Evolutionary conservation across 2,329 filamentous ascomycete species (phyloP).

Genomic region (Rhinocladiella similis): DNA sequence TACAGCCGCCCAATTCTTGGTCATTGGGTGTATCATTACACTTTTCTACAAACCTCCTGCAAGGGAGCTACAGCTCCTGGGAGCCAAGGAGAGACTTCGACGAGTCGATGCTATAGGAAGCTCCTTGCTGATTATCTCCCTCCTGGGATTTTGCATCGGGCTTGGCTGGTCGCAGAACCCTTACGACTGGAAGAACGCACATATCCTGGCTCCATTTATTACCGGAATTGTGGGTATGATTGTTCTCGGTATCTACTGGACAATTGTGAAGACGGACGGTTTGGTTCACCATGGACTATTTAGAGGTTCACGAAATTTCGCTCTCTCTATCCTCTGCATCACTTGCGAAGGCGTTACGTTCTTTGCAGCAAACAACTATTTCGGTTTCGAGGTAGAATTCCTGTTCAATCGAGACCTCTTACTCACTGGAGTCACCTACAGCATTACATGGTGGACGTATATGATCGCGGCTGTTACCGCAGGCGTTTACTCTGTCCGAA

Average conservation of each 20-base stretch:
- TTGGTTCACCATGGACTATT: slow-evolving; percentile 49
- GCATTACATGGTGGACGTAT: background rate
- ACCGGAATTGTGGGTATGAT: slow-evolving; percentile 46
- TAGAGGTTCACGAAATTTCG: slow-evolving; percentile 30
- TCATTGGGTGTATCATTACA: too few species aligned
- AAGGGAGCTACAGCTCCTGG: too few species aligned
- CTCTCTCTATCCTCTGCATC: background rate
- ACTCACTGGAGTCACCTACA: background rate
- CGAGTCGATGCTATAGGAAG: slow-evolving; percentile 17
- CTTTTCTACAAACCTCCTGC: too few species aligned
- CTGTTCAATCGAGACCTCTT: background rate
- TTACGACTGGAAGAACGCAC: slow-evolving; percentile 53
- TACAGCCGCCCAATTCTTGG: too few species aligned
- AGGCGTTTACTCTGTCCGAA: background rate
- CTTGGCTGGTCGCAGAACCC: slow-evolving; percentile 58
- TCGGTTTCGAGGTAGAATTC: background rate
- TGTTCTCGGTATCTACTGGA: slow-evolving; percentile 54
- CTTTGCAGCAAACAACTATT: background rate
- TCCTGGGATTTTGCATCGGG: slow-evolving; percentile 52
- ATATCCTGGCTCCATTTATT: slow-evolving; percentile 53
- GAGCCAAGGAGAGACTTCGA: slow-evolving; percentile 1
- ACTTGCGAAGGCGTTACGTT: background rate
- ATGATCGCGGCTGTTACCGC: background rate
- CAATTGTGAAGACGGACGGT: slow-evolving; percentile 53
- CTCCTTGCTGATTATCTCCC: slow-evolving; percentile 1